phyloP scores from a whole-genome alignment of 2,329 filamentous ascomycete species.

The Zopfia rhizophila region DNA sequence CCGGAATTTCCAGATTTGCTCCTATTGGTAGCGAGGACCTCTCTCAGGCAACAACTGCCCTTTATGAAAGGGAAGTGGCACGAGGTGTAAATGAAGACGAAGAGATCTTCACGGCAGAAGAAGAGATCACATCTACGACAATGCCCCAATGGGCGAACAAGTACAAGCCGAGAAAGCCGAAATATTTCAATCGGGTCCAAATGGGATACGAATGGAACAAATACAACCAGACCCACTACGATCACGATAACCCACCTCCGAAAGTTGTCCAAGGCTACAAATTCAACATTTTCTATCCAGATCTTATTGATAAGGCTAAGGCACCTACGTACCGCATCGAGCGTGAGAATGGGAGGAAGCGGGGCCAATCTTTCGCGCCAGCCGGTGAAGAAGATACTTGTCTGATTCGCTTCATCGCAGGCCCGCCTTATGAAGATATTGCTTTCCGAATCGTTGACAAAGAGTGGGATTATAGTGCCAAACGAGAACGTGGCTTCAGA shows the following conservation, averaged over 20 bases:
- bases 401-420: constrained; percentile 93
- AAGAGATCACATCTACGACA: constrained; percentile 72
- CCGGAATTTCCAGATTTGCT: constrained; percentile 75
- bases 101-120: constrained; percentile 93
- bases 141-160: constrained; percentile 84
- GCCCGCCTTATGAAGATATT: constrained; percentile 95
- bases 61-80: constrained; percentile 93
- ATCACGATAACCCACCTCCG: constrained; percentile 96
- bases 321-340: constrained; percentile 97
- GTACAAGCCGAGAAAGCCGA: constrained; percentile 88
- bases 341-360: constrained; percentile 86
- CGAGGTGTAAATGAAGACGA: constrained; percentile 92
- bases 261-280: constrained; percentile 99
- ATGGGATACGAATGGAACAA: constrained; percentile 99
- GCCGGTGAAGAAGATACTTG: constrained; percentile 98
- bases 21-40: constrained; percentile 78
- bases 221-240: constrained; percentile 99
- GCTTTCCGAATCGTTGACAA: constrained; percentile 98
- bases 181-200: constrained; percentile 97
- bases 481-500: constrained; percentile 91
- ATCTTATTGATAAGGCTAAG: constrained; percentile 93
- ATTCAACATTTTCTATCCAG: constrained; percentile 99
- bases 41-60: constrained; percentile 84
- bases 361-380: constrained; percentile 90
- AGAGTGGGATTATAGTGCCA: constrained; percentile 98